Conservation (phyloP, 2,329 filamentous ascomycete genomes). For the Pestalotiopsis sp. region DNA sequence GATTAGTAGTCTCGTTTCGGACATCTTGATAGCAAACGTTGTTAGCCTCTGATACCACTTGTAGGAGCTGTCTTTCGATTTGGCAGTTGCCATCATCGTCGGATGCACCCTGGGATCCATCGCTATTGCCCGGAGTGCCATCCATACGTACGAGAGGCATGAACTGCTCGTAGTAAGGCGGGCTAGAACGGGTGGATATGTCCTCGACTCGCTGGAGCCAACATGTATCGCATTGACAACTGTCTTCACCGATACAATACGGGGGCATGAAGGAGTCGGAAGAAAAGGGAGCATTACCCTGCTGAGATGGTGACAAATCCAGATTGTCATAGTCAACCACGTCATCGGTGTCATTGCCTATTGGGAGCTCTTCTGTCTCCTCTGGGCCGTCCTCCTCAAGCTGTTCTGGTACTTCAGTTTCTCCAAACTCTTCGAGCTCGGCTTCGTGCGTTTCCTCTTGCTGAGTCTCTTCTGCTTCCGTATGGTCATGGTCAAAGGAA, state of each 20-base stretch:
- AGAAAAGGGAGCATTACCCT: slow-evolving; percentile 29
- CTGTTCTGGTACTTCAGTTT: slow-evolving; percentile 16
- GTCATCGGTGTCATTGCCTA: slow-evolving; percentile 13
- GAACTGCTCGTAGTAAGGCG: not conserved
- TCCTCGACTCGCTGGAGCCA: slow-evolving; percentile 20
- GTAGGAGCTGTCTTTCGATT: not conserved
- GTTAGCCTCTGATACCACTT: not conserved
- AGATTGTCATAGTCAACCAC: slow-evolving; percentile 24
- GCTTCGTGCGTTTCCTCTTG: not conserved
- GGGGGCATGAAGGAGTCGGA: slow-evolving; percentile 10
- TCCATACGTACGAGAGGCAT: not conserved
- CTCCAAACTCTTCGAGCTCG: slow-evolving; percentile 7
- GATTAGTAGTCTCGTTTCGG: not conserved
- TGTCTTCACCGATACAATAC: slow-evolving; percentile 10
- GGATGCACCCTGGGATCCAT: not conserved
- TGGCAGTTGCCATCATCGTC: no score
- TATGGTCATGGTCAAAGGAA: not conserved
- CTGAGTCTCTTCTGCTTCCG: not conserved
- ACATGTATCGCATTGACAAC: slow-evolving; percentile 23
- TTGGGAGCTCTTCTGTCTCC: slow-evolving; percentile 6
- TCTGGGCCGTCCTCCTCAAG: slow-evolving; percentile 26
- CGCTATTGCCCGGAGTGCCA: not conserved
- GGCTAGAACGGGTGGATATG: not conserved
- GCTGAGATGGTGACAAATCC: slow-evolving; percentile 25
- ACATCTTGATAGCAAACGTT: not conserved